Base-by-base conservation (phyloP, 2,329 filamentous ascomycete genomes). In the Pestalotiopsis fici region DNA sequence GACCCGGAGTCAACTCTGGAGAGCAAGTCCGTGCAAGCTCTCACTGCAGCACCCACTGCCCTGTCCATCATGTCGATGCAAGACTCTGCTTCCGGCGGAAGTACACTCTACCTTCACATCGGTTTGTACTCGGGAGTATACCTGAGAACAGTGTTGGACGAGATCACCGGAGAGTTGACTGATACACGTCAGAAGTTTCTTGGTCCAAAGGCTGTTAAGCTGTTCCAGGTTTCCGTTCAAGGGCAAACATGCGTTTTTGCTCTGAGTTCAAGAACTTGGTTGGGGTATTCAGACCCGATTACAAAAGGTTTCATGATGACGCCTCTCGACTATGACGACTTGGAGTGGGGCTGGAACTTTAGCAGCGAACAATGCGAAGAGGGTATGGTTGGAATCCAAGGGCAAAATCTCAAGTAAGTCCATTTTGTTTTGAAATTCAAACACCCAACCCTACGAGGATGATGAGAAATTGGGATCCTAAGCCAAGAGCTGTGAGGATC, bases 341-440 rank as follows among this genome's bases (percentile, higher is more conserved):
- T 99, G 31, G 94, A 97, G 78, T 98, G 94, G 85, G 95, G 93
- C 3, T 97, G 95, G 91, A 97, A 96, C 74, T 98, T 99, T 77
- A 95, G 93, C 78, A 97, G 95, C 76, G 94, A 97, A 77, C 93
- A 97, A 78, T 97, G 95, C 74, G 90, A 92, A 56, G 93, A 98
- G 80, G 95, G 95, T 66, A 95, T 98, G 85, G 95, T 98, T 65
- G 95, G 94, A 68, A 95, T 98, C 69, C 93, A 97, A 81, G 93
- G 91, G 60, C 92, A 95, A 78, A 96, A 94, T 77, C 80, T 97
- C 72, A 88, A 94, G 94, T 97, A 90, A 79, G 81, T 82, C 66
- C 4, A 15, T 35, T 18, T 55, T 64, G 27, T 28, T 64, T 18
- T 18, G n/a, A 21, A 69, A 65, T 71, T 67, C 77, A 77, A 78